Conservation (phyloP, 2,329 filamentous ascomycete species). For the Aureobasidium musti region DNA sequence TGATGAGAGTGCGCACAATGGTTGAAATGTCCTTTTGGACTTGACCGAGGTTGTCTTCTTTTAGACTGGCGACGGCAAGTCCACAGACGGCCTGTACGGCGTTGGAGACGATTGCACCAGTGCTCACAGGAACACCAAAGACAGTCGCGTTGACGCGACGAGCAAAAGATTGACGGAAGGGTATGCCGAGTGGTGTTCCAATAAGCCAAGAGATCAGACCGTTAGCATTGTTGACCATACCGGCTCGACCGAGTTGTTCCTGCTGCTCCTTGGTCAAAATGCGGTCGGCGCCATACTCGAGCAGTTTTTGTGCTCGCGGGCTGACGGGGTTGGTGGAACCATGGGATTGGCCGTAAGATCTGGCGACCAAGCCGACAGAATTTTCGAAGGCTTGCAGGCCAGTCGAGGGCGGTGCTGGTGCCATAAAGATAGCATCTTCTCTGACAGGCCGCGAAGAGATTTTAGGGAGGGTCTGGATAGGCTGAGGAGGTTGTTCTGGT, state of each 20-base stretch:
- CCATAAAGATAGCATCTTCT: conserved; percentile 51
- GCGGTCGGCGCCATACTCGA: conserved; percentile 36
- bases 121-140: conserved; percentile 71
- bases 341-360: conserved; percentile 52
- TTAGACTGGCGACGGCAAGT: conserved; percentile 72
- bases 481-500: conserved; percentile 31
- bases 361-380: conserved; percentile 50
- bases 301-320: conserved; percentile 41
- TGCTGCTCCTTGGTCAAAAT: conserved; percentile 54
- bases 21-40: conserved; percentile 78
- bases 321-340: conserved; percentile 43
- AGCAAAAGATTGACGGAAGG: conserved; percentile 70
- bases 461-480: conserved; percentile 19
- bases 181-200: conserved; percentile 59
- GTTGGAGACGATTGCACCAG: conserved; percentile 67
- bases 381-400: conserved; percentile 44
- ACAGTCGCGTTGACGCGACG: conserved; percentile 67
- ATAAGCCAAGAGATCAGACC: conserved; percentile 50
- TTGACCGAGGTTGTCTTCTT: conserved; percentile 80
- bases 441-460: conserved; percentile 46
- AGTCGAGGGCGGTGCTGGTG: conserved; percentile 39
- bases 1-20: conserved; percentile 72
- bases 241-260: conserved; percentile 53
- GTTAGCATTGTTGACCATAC: conserved; percentile 51
- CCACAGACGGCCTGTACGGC: conserved; percentile 63